phyloP scores from a whole-genome alignment of 1,284 basidiomycete species.

The Volvariella surrecta region DNA sequence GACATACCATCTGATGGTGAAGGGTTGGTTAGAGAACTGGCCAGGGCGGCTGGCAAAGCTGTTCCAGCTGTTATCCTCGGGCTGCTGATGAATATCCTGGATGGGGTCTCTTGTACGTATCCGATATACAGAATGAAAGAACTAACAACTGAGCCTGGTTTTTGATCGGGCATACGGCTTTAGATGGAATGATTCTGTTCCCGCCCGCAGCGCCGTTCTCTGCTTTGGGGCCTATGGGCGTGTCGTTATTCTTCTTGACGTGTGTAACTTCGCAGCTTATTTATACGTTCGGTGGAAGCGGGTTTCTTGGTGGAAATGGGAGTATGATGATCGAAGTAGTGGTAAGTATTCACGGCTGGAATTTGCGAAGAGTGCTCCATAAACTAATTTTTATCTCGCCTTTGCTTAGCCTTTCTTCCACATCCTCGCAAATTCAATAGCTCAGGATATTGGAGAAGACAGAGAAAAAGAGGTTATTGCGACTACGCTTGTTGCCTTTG shows the following conservation, averaged over 20 bases:
- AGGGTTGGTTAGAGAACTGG: slow-evolving; percentile 2
- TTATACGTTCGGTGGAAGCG: slow-evolving; percentile 83
- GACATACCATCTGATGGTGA: background rate
- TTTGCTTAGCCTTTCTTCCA: slow-evolving; percentile 82
- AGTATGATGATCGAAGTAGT: slow-evolving; percentile 99
- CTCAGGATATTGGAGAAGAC: slow-evolving; percentile 64
- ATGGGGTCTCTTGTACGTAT: slow-evolving; percentile 78
- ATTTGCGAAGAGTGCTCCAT: background rate
- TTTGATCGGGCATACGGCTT: background rate
- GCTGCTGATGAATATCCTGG: slow-evolving; percentile 83
- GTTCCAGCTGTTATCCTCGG: slow-evolving; percentile 86
- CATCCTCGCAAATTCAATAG: slow-evolving; percentile 78
- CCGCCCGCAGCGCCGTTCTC: slow-evolving; percentile 78
- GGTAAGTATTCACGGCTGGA: slow-evolving; percentile 53
- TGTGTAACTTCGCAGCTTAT: slow-evolving; percentile 74
- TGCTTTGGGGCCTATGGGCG: slow-evolving; percentile 82
- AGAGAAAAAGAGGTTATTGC: slow-evolving; percentile 71
- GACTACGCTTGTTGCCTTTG: slow-evolving; percentile 87
- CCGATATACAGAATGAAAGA: background rate
- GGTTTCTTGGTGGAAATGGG: slow-evolving; percentile 86
- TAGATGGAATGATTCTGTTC: slow-evolving; percentile 87
- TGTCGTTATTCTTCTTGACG: slow-evolving; percentile 92
- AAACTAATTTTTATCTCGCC: background rate
- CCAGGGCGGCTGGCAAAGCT: slow-evolving; percentile 34
- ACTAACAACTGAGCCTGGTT: background rate